A percentile compares a stretch with the other conserved stretches of the same genome.
Evolutionary conservation across 441 rosid species (phyloP).

Genomic region (Brassica balearica): DNA sequence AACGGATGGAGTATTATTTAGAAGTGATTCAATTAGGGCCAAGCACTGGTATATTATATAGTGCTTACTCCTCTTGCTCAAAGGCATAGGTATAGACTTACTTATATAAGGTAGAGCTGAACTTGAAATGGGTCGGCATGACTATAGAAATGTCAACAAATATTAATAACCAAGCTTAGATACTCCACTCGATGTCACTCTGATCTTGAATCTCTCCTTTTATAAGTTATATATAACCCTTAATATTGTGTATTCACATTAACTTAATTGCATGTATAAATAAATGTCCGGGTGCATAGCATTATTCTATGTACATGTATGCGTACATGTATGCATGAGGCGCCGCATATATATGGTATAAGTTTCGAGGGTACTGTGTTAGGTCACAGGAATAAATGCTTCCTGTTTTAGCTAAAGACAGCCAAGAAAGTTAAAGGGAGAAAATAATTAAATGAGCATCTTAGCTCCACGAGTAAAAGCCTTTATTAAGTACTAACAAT

Average conservation of each 20-base stretch:
- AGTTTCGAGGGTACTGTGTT: neutral
- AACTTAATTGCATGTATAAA: neutral
- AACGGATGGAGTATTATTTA: neutral
- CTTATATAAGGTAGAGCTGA: slow-evolving; percentile 30
- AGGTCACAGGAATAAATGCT: no score
- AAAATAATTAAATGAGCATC: no score
- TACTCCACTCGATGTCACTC: slow-evolving; percentile 36
- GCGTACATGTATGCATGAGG: neutral
- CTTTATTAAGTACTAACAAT: neutral
- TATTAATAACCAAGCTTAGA: slow-evolving; percentile 36
- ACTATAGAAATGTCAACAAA: slow-evolving; percentile 26
- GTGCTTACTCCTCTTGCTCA: slow-evolving; percentile 12
- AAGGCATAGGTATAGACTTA: slow-evolving; percentile 34
- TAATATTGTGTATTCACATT: neutral
- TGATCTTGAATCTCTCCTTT: slow-evolving; percentile 16
- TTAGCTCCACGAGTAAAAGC: no score
- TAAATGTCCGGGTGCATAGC: no score
- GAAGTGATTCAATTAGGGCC: slow-evolving; percentile 31
- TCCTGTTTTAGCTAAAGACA: no score
- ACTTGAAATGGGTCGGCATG: slow-evolving; percentile 24
- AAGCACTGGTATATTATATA: slow-evolving; percentile 33
- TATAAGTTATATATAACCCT: slow-evolving; percentile 8
- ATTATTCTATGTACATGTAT: slow-evolving; percentile 10
- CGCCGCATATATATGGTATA: slow-evolving; percentile 25
- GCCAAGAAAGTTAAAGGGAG: no score